Evolutionary conservation across 257 asterid genomes (phyloP), one percentile per base, ranked within the genome.

Genomic region (Rauvolfia tetraphylla): DNA sequence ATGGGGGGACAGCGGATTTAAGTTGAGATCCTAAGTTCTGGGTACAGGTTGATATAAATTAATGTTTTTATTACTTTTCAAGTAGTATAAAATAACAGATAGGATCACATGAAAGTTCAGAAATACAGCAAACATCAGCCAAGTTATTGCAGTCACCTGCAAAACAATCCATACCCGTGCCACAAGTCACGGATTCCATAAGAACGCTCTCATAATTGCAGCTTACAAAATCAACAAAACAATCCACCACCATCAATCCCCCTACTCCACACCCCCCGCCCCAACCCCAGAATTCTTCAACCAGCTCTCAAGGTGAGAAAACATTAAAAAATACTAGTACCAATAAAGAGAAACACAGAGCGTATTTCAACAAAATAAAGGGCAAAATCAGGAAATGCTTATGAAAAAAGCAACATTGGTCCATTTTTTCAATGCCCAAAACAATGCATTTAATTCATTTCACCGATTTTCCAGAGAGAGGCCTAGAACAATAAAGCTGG

Each of bases 61-160:
- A 85, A 79, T 81, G 73, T 29, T 58, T 76, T 29, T 31, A 66
- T 76, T 66, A 63, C 81, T 81, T 80, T 84, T 61, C 33, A 25
- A 14, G 71, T 46, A 83, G 81, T 72, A 65, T 76, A 72, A 44
- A 82, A 73, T 70, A 73, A 54, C 68, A 61, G 76, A 73, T 82
- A 59, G 91, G 81, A 84, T 89, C 97, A 91, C 95, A 91, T 86
- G 95, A 88, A 87, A 91, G 93, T 82, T 84, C 69, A 84, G 81
- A 81, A 78, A 72, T 63, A 72, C 79, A 72, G 77, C 58, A 78
- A n/a, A 74, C 78, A 83, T 69, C 85, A 79, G 83, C 83, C 80
- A 82, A 86, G 82, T 88, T 81, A 84, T 81, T 85, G 83, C 87
- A 85, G 88, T 81, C 89, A 80, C 86, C 88, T 77, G 80, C 81